phyloP scores from a whole-genome alignment of 2,329 filamentous ascomycete species.

The Ceratocystis smalleyi region DNA sequence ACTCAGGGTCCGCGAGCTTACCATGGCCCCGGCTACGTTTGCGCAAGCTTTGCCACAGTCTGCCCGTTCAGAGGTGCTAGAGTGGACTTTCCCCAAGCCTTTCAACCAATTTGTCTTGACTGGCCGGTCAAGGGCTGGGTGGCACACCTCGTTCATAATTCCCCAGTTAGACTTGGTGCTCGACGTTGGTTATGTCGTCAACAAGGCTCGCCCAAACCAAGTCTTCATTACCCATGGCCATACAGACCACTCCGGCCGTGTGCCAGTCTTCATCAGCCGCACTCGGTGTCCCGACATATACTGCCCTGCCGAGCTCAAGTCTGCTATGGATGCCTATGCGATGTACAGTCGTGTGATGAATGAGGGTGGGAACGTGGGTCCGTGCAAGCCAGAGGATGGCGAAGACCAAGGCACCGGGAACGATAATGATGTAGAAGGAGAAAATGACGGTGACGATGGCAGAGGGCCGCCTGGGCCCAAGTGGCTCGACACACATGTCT shows the following conservation, averaged over 20 bases:
- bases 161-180: constrained; percentile 35
- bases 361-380: constrained; percentile 25
- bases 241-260: constrained; percentile 31
- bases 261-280: constrained; percentile 30
- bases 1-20: neutral
- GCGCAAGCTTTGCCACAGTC: constrained; percentile 32
- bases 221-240: constrained; percentile 37
- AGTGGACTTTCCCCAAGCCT: constrained; percentile 32
- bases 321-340: constrained; percentile 28
- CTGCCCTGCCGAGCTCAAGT: constrained; percentile 29
- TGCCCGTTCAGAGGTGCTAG: constrained; percentile 29
- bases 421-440: constrained; percentile 7
- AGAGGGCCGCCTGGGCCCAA: constrained; percentile 16
- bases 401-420: neutral
- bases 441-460: constrained; percentile 17
- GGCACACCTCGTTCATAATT: constrained; percentile 37
- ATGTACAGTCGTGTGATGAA: constrained; percentile 30
- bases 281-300: constrained; percentile 32
- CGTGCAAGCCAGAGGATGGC: constrained; percentile 16
- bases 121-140: constrained; percentile 34
- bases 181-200: constrained; percentile 33
- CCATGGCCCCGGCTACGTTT: constrained; percentile 22
- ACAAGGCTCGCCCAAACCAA: constrained; percentile 32
- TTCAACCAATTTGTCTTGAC: constrained; percentile 30
- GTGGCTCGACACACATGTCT: constrained; percentile 27